phyloP scores from a whole-genome alignment of 1,284 basidiomycete species.

The Retiboletus flavoniger region DNA sequence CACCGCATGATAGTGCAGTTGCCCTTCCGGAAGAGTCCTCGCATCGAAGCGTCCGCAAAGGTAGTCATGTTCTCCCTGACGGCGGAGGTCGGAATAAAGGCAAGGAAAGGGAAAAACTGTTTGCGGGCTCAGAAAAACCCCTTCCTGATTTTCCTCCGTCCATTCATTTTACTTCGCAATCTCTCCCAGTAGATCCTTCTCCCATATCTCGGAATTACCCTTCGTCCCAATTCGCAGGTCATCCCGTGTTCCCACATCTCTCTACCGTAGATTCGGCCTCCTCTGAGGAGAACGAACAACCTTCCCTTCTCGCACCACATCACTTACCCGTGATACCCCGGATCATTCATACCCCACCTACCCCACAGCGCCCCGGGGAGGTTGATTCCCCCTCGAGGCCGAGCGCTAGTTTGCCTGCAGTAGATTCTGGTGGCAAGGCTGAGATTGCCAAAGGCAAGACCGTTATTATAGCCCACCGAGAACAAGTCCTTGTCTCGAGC shows the following conservation, averaged over 20 bases:
- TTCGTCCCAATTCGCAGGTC: conserved; percentile 11
- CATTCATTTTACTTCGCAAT: conserved; percentile 21
- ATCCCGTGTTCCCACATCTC: conserved; percentile 12
- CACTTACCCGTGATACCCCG: conserved; percentile 28
- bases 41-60: conserved; percentile 15
- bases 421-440: conserved; percentile 11
- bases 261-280: conserved; percentile 30
- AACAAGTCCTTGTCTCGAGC: conserved; percentile 30
- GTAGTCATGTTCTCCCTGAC: conserved; percentile 11
- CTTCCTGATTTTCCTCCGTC: conserved; percentile 9
- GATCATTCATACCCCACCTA: conserved; percentile 46
- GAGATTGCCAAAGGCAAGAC: conserved; percentile 17
- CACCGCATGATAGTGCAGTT: conserved; percentile 35
- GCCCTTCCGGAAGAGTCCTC: conserved; percentile 33
- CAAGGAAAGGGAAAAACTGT: conserved; percentile 25
- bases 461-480: conserved; percentile 19
- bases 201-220: conserved; percentile 14
- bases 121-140: background rate
- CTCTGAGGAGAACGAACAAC: conserved; percentile 24
- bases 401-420: conserved; percentile 6
- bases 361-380: conserved; percentile 36
- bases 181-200: conserved; percentile 20
- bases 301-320: conserved; percentile 13
- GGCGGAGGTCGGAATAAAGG: conserved; percentile 25
- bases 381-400: conserved; percentile 8